Evolutionary conservation across 164 flowering plant species (phyloP), one percentile per base, ranked within the genome.

Genomic region (Tetrastigma voinierianum): DNA sequence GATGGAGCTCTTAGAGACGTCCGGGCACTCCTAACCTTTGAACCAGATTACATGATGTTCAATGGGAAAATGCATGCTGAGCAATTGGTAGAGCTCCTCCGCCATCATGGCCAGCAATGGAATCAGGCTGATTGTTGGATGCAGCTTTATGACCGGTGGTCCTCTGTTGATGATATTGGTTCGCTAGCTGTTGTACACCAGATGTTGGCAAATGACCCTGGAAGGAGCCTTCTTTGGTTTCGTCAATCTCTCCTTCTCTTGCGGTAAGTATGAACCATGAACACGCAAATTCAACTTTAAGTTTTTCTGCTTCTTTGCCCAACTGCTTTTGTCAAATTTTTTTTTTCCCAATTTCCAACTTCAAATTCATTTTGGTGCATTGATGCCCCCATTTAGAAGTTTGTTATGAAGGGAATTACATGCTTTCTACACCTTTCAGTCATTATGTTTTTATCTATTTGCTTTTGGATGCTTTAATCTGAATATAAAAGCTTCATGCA

Each of bases 41-140:
- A 90, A 2, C 93, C 93, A 43, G 76, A 75, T 67, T 89, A 89
- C 72, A 79, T 83, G 91, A 79, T 90, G 87, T 92, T 81, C 67
- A 75, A 89, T 71, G 88, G 97, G 65, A 85, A 82, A 65, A 61
- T 92, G 79, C 82, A 62, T 16, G 92, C 84, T 14, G 87, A 84
- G 15, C 83, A 82, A 32, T 51, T 95, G 72, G 86, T 90, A 3
- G 94, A 90, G 74, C 86, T 85, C 57, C 87, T 92, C 10, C 51
- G 78, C 48, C 81, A 76, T 64, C 77, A 75, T 48, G 96, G 78
- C 61, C 86, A 89, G 77, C 86, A 83, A 63, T 87, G 86, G 86
- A 84, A 82, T 66, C 89, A 81, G 69, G 96, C 96, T 56, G 97
- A 95, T 68, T 95, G 98, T 64, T 95, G 96, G 96, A 85, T 88